phyloP scores from a whole-genome alignment of 1,284 basidiomycete genomes.

The Marasmius tenuissimus region DNA sequence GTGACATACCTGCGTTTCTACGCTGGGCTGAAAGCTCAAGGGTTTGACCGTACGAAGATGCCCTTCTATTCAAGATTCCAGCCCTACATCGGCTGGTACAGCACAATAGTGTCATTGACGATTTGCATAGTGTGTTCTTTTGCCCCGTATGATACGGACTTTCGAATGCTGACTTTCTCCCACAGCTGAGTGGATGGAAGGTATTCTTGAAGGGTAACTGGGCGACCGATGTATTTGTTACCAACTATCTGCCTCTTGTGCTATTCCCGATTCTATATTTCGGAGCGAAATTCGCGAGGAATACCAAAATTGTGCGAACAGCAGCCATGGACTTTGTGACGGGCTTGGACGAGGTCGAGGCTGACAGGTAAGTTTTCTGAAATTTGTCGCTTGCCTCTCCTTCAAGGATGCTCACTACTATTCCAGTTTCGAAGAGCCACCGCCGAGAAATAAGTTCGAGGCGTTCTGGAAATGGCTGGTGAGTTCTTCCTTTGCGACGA shows the following conservation, averaged over 20 bases:
- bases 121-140: conserved; percentile 64
- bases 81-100: conserved; percentile 77
- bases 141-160: neutral
- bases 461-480: conserved; percentile 47
- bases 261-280: conserved; percentile 78
- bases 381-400: neutral
- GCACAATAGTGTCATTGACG: conserved; percentile 48
- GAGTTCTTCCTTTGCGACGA: conserved; percentile 26
- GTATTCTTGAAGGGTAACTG: conserved; percentile 76
- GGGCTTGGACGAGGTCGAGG: conserved; percentile 72
- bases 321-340: conserved; percentile 80
- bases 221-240: conserved; percentile 64
- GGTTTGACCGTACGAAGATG: conserved; percentile 62
- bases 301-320: conserved; percentile 40
- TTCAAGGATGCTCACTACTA: conserved; percentile 2
- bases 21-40: conserved; percentile 73
- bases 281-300: conserved; percentile 53
- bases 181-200: conserved; percentile 69
- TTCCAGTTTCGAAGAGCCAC: conserved; percentile 61
- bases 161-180: neutral
- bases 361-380: conserved; percentile 48
- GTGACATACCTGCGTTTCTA: conserved; percentile 83
- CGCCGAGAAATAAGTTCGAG: conserved; percentile 66
- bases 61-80: conserved; percentile 66
- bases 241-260: conserved; percentile 77